phyloP scores from a whole-genome alignment of 129 eudicot species.

The Chrysanthemum lavandulifolium region DNA sequence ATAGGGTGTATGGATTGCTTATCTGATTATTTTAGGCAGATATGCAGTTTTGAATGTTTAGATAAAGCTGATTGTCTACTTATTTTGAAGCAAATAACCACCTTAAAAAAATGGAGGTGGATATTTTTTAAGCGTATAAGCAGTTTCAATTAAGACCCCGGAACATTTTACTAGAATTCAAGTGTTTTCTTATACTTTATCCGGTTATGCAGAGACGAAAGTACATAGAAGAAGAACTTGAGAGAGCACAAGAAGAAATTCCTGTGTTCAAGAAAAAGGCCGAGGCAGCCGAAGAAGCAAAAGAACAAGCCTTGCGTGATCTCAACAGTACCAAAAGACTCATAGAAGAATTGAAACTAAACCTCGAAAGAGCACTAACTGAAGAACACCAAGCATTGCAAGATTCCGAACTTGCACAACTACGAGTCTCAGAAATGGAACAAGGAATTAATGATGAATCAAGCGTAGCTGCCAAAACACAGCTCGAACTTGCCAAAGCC shows the following conservation, averaged over 20 bases:
- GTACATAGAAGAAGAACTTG: slow-evolving; percentile 68
- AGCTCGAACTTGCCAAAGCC: slow-evolving; percentile 83
- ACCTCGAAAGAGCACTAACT: slow-evolving; percentile 77
- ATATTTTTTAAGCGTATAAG: too few species aligned
- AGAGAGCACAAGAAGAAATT: slow-evolving; percentile 72
- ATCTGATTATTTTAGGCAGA: too few species aligned
- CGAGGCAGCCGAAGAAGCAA: slow-evolving; percentile 72
- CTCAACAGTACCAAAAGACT: slow-evolving; percentile 78
- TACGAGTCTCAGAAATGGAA: slow-evolving; percentile 74
- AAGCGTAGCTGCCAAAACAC: slow-evolving; percentile 79
- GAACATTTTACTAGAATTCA: too few species aligned
- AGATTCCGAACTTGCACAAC: slow-evolving; percentile 79
- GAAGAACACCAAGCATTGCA: slow-evolving; percentile 92
- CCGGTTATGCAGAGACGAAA: slow-evolving; percentile 62
- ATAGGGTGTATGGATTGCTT: too few species aligned
- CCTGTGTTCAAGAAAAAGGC: slow-evolving; percentile 56
- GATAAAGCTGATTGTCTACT: too few species aligned
- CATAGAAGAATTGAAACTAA: slow-evolving; percentile 74
- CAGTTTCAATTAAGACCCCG: too few species aligned
- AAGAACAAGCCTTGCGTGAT: slow-evolving; percentile 58
- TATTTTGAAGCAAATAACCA: too few species aligned
- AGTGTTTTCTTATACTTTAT: neutral
- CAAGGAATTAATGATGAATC: slow-evolving; percentile 83
- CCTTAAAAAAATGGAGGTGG: too few species aligned
- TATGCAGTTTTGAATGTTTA: too few species aligned